phyloP scores from a whole-genome alignment of 768 basidiomycete genomes.

The Daedalea quercina region DNA sequence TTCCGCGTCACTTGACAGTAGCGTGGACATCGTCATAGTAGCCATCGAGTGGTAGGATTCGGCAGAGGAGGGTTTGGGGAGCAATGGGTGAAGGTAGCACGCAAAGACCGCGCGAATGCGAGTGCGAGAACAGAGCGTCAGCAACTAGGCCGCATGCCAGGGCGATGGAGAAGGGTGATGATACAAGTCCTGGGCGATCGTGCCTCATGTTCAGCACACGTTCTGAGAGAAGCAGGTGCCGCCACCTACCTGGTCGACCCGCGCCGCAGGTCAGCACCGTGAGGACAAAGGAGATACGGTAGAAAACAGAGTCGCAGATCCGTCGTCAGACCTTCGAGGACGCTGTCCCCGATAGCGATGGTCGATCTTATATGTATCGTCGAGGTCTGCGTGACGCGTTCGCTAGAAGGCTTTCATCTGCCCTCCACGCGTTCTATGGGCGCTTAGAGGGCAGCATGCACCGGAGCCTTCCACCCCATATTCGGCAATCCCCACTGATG shows the following conservation, averaged over 20 bases:
- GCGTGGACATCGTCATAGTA: conserved; percentile 12
- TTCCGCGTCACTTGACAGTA: background rate
- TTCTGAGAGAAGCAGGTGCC: conserved; percentile 27
- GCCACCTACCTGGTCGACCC: conserved; percentile 5
- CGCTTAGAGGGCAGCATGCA: background rate
- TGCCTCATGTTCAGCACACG: conserved; percentile 56
- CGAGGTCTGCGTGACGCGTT: background rate
- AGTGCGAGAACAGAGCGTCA: background rate
- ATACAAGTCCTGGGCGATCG: conserved; percentile 27
- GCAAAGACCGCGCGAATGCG: background rate
- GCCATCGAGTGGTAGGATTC: background rate
- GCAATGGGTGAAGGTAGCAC: background rate
- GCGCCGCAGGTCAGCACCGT: background rate
- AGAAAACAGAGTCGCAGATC: background rate
- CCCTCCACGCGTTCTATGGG: background rate
- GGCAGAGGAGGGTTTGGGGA: background rate
- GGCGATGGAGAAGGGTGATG: background rate
- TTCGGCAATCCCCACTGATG: background rate
- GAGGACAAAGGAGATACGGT: background rate
- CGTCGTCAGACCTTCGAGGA: background rate
- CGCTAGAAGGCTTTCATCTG: background rate
- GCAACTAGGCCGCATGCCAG: background rate
- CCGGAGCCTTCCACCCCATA: background rate
- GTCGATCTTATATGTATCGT: background rate
- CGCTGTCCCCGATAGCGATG: background rate